Percentiles rank a stretch among this genome's conserved stretches.
phyloP scores from a whole-genome alignment of 257 asterid species.

The Plectranthus barbatus region DNA sequence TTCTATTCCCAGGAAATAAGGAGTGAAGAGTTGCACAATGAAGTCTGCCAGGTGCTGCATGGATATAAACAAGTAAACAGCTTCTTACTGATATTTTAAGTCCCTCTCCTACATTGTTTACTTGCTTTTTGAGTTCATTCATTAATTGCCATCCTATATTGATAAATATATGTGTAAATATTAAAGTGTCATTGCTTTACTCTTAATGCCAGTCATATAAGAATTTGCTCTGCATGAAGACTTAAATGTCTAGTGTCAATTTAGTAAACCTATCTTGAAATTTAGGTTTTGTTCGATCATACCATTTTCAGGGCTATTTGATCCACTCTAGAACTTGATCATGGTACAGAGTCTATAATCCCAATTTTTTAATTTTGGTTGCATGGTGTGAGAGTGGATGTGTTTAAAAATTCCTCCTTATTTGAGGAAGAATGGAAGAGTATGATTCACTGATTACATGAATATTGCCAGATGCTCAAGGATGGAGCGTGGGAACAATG shows the following conservation, averaged over 20 bases:
- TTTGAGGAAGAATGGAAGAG: neutral
- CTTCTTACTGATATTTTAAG: neutral
- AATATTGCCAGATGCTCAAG: conserved; percentile 61
- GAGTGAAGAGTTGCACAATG: conserved; percentile 81
- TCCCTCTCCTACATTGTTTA: neutral
- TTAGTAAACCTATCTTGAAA: neutral
- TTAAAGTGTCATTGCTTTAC: neutral
- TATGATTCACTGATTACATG: neutral
- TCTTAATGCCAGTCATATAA: neutral
- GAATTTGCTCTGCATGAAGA: neutral
- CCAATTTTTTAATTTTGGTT: neutral
- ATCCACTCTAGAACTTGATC: neutral
- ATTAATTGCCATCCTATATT: neutral
- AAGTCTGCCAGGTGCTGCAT: conserved; percentile 81
- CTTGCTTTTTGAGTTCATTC: neutral
- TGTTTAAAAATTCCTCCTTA: neutral
- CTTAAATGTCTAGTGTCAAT: neutral
- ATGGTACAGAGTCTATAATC: neutral
- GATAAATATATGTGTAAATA: neutral
- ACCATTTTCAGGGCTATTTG: too few relatives aligned
- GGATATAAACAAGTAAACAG: conserved; percentile 83
- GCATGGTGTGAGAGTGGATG: neutral
- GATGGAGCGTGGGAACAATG: conserved; percentile 88
- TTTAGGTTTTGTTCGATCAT: neutral
- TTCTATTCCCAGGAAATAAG: conserved; percentile 65